phyloP scores from a whole-genome alignment of 495 filamentous ascomycete genomes.

The Penicillium pulvis region DNA sequence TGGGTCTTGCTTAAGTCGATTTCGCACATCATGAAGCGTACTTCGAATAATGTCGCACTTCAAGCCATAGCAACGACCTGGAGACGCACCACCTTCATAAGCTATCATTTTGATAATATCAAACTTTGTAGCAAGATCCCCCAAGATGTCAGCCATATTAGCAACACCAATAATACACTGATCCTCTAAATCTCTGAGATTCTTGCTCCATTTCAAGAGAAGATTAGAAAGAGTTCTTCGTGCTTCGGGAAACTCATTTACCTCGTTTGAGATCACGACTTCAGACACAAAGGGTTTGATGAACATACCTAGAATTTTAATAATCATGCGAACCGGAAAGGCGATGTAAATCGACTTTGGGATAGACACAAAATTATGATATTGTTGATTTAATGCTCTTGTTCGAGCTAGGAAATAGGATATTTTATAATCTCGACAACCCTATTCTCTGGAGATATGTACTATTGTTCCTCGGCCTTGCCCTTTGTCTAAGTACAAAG shows the following conservation, averaged over 20 bases:
- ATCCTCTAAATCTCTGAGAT: background rate
- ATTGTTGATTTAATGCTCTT: too few species aligned
- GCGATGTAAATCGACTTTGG: background rate
- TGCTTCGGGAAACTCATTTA: background rate
- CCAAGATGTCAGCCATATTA: background rate
- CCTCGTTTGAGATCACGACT: background rate
- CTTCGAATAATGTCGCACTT: background rate
- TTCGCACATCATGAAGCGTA: background rate
- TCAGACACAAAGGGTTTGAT: background rate
- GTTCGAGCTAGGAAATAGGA: too few species aligned
- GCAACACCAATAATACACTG: background rate
- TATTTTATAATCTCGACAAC: too few species aligned
- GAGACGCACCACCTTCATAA: background rate
- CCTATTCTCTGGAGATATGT: too few species aligned
- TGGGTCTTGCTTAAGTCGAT: background rate
- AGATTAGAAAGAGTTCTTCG: background rate
- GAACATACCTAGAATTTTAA: background rate
- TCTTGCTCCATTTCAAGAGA: background rate
- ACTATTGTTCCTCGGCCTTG: too few species aligned
- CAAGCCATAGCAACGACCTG: background rate
- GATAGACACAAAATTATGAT: too few species aligned
- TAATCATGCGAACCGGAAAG: background rate
- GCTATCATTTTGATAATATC: background rate
- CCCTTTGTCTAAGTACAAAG: too few species aligned
- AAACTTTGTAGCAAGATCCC: background rate